Evolutionary conservation across 768 basidiomycete species (phyloP).

Genomic region (Pulveroboletus ravenelii): DNA sequence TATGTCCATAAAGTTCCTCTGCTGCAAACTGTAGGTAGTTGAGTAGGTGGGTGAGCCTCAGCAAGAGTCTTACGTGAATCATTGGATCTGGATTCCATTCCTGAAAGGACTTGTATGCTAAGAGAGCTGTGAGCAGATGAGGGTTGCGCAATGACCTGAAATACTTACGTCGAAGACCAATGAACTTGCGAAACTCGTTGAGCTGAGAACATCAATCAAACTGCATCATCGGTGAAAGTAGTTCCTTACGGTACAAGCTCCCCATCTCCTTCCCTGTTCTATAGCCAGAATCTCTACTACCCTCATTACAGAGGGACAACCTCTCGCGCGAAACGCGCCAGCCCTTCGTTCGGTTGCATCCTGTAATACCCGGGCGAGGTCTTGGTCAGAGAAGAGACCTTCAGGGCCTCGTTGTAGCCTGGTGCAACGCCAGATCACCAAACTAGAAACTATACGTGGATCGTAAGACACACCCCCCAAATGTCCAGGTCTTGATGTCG

Average conservation of each 20-base stretch:
- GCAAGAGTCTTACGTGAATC: constrained; percentile 43
- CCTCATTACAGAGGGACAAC: constrained; percentile 60
- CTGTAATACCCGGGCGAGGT: constrained; percentile 59
- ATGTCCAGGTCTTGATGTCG: constrained; percentile 48
- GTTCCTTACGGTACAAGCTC: constrained; percentile 58
- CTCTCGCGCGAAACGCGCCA: constrained; percentile 63
- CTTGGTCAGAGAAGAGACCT: constrained; percentile 58
- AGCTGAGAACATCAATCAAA: constrained; percentile 32
- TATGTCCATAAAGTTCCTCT: constrained; percentile 58
- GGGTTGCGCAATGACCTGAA: background rate
- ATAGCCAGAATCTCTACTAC: constrained; percentile 69
- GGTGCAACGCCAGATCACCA: background rate
- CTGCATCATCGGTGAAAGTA: background rate
- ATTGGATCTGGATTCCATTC: constrained; percentile 67
- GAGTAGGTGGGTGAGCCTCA: background rate
- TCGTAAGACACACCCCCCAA: constrained; percentile 37
- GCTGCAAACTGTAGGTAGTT: constrained; percentile 48
- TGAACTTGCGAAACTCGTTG: constrained; percentile 69
- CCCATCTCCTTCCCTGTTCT: constrained; percentile 62
- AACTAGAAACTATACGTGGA: background rate
- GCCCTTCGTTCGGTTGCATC: constrained; percentile 56
- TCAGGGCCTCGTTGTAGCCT: constrained; percentile 48
- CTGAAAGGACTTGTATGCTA: constrained; percentile 58
- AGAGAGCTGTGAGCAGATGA: constrained; percentile 7
- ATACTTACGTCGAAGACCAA: constrained; percentile 60